phyloP scores from a whole-genome alignment of 2,329 filamentous ascomycete species.

The Calonectria hongkongensis region DNA sequence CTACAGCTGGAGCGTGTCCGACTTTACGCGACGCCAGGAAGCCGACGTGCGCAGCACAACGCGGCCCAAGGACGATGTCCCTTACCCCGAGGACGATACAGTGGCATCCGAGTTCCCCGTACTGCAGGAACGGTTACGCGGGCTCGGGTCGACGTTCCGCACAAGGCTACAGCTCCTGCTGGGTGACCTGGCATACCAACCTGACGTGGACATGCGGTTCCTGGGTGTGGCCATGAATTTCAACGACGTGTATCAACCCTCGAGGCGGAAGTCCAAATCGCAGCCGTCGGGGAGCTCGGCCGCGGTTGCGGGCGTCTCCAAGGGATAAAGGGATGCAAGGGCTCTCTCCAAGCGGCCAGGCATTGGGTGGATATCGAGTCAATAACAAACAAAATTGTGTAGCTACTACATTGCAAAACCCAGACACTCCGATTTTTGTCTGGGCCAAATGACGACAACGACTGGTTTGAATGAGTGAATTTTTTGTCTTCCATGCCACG shows the following conservation, averaged over 20 bases:
- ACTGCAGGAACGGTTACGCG: conserved; percentile 82
- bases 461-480: conserved; percentile 37
- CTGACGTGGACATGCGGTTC: conserved; percentile 96
- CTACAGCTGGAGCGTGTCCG: conserved; percentile 95
- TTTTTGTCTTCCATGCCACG: conserved; percentile 15
- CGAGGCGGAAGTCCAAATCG: conserved; percentile 76
- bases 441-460: conserved; percentile 43
- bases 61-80: conserved; percentile 56
- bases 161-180: conserved; percentile 86
- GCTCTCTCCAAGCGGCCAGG: background rate
- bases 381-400: conserved; percentile 24
- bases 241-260: conserved; percentile 94
- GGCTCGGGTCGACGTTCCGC: conserved; percentile 85
- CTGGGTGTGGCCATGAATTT: conserved; percentile 99
- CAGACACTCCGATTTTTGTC: conserved; percentile 24
- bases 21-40: conserved; percentile 95
- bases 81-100: conserved; percentile 66
- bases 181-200: conserved; percentile 93
- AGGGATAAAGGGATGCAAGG: conserved; percentile 48
- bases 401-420: conserved; percentile 30
- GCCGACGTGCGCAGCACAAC: conserved; percentile 83
- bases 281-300: conserved; percentile 48
- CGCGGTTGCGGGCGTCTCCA: conserved; percentile 51
- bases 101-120: conserved; percentile 81
- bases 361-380: conserved; percentile 26